These are phyloP conservation scores for Globisporangium paroecandrum DNA, from an alignment of 352 stramenopile genomes.

Conservation along the genomic window DNA sequence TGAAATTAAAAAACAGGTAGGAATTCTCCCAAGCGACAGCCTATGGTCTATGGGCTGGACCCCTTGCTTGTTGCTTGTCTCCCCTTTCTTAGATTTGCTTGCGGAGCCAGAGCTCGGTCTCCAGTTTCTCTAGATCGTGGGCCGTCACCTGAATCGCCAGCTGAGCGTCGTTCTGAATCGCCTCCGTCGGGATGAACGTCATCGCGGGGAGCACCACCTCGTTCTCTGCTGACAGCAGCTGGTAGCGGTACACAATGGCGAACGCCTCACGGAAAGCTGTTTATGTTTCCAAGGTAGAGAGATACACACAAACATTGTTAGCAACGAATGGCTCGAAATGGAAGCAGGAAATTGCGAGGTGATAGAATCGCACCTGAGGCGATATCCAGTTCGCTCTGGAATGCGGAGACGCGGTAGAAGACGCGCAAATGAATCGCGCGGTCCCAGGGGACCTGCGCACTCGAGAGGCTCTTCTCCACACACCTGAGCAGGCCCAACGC, in stretches of 20 bases:
- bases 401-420: constrained; percentile 53
- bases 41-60: background rate
- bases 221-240: constrained; percentile 1
- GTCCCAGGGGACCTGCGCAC: constrained; percentile 53
- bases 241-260: constrained; percentile 3
- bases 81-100: constrained; percentile 51
- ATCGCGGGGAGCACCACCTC: constrained; percentile 37
- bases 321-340: background rate
- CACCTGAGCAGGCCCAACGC: constrained; percentile 17
- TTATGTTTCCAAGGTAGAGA: background rate
- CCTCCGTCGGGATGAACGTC: constrained; percentile 73
- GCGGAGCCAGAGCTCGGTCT: constrained; percentile 82
- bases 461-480: constrained; percentile 28
- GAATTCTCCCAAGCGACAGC: background rate
- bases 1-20: background rate
- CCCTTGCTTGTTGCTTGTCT: background rate
- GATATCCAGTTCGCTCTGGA: constrained; percentile 51
- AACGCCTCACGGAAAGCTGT: constrained; percentile 11
- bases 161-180: constrained; percentile 44
- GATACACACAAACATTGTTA: background rate
- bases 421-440: constrained; percentile 64
- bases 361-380: constrained; percentile 23
- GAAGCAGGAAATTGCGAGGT: background rate
- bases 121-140: constrained; percentile 76
- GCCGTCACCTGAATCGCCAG: constrained; percentile 64